Base-by-base conservation (phyloP, 768 basidiomycete genomes). In the Rhodotorula paludigena region DNA sequence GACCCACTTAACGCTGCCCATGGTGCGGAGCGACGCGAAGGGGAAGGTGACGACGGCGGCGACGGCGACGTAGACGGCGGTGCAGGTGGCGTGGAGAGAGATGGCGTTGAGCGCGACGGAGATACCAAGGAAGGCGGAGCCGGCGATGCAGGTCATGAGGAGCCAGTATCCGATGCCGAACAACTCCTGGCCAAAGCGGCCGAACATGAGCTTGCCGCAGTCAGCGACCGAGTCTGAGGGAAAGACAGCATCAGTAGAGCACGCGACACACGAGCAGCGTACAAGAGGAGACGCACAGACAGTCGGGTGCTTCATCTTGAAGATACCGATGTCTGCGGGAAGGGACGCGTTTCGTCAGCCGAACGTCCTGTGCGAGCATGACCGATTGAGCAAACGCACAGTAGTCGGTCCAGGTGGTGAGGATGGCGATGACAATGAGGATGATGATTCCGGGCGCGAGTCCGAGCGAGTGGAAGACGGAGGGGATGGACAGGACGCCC, bases 81-180 rank as follows among this genome's bases (percentile, higher is more conserved):
- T 78, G 64, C 79, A 80, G 2, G 78, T 76, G 14, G 74, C 77
- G 68, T 79, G 77, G 20, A 63, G 53, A 23, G 77, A 74, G 39
- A 79, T 73, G 48, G 78, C 74, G 74, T 79, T 79, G 55, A 78
- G 72, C 3, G 80, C 77, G 70, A 78, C 77, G 3, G 78, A 77
- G 41, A 78, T 67, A 15, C 75, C 74, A 20, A 80, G 73, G 56
- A 79, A 68, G 21, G 74, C 77, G 21, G 75, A 71, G 32, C 75
- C 77, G 39, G 76, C 73, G 58, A 74, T 70, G 55, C 65, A 73
- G 41, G 71, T 72, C 59, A 61, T 68, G 51, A 59, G 33, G 28
- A 71, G 64, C 63, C 63, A 71, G 64, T 66, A 71, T 1, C 39
- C 57, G 41, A 44, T 36, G 7, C 69, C 70, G 33, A 66, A 62